Conservation (phyloP, 2,329 filamentous ascomycete genomes). For the Monilinia vaccinii-corymbosi region DNA sequence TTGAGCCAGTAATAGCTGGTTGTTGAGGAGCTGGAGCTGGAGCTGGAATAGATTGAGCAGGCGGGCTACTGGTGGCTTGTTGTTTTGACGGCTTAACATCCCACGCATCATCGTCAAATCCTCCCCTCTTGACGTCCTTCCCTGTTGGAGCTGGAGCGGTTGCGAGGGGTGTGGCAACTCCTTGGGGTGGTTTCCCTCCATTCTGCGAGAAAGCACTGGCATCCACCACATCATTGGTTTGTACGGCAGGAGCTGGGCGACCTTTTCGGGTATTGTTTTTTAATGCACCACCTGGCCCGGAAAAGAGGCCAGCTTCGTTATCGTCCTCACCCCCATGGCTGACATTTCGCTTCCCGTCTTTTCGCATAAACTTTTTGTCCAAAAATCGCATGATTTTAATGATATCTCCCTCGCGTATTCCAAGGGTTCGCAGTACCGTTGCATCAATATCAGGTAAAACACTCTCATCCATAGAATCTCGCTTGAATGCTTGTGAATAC, state of each 20-base stretch:
- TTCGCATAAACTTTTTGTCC: slow-evolving; percentile 70
- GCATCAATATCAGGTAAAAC: slow-evolving; percentile 84
- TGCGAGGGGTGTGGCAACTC: slow-evolving; percentile 39
- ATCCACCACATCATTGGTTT: slow-evolving; percentile 79
- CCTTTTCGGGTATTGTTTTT: slow-evolving; percentile 93
- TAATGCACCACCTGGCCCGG: slow-evolving; percentile 80
- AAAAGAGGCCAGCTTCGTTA: slow-evolving; percentile 66
- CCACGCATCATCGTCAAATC: slow-evolving; percentile 97
- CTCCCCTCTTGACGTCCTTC: slow-evolving; percentile 42
- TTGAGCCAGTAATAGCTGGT: slow-evolving; percentile 56
- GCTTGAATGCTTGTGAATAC: slow-evolving; percentile 80
- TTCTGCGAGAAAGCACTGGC: slow-evolving; percentile 67
- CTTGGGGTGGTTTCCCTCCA: slow-evolving; percentile 35
- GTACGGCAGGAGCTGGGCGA: slow-evolving; percentile 75
- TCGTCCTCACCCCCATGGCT: slow-evolving; percentile 45
- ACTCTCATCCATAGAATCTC: slow-evolving; percentile 93
- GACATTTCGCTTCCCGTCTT: slow-evolving; percentile 44
- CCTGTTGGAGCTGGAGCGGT: slow-evolving; percentile 34
- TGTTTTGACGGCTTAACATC: slow-evolving; percentile 75
- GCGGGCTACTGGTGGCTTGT: slow-evolving; percentile 31
- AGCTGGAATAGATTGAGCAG: slow-evolving; percentile 29
- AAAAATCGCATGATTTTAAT: slow-evolving; percentile 87
- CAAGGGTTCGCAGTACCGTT: slow-evolving; percentile 72
- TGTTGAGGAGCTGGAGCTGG: slow-evolving; percentile 34
- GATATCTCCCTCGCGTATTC: slow-evolving; percentile 93